Base-by-base conservation (phyloP, 2,329 filamentous ascomycete genomes). In the Cytospora leucostoma region DNA sequence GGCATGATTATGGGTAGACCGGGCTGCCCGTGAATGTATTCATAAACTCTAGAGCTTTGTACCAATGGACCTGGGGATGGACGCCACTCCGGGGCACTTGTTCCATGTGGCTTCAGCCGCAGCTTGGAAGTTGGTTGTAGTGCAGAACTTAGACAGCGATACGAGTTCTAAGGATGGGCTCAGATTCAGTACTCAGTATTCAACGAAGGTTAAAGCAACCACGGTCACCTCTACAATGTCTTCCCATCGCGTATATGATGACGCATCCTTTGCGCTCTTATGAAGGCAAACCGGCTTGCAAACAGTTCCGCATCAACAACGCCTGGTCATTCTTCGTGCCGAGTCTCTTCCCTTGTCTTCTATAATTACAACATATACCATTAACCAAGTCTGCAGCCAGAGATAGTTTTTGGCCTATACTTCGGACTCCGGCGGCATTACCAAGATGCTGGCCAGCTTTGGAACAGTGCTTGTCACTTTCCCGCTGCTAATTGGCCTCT, bases 291-390 rank as follows among this genome's bases (percentile, higher is more conserved):
- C 2, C 11, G 6, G 13, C 10, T 27, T 11, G 21, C 12, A 40
- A 8, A 17, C 21, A 15, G 1, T 11, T 3, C 8, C 4, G 21
- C 3, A 2, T 13, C 2, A 3, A 15, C 0, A 1, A 19, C 27
- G 27, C 4, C 27, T 17, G 7, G 15, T 13, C 38, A 15, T 40
- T 3, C 15, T 38, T 38, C 15, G 27, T 27, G 27, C 27, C 27
- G 15, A 40, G 38, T 40, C 15, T 40, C 15, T 17, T 38, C 3
- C 35, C 13, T 27, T 27, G 27, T 27, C 27, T 27, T 59, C 56
- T 32, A n/a, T n/a, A n/a, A n/a, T 40, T 52, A 33, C 17, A 19
- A 4, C 27, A 27, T 27, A 27, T 27, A 27, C n/a, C n/a, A n/a
- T 27, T 3, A 52, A 4, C 33, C n/a, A n/a, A 33, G 5, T 27